A percentile compares a stretch with the other conserved stretches of the same genome.
Evolutionary conservation across 768 basidiomycete species (phyloP).

Genomic region (Pisolithus albus): DNA sequence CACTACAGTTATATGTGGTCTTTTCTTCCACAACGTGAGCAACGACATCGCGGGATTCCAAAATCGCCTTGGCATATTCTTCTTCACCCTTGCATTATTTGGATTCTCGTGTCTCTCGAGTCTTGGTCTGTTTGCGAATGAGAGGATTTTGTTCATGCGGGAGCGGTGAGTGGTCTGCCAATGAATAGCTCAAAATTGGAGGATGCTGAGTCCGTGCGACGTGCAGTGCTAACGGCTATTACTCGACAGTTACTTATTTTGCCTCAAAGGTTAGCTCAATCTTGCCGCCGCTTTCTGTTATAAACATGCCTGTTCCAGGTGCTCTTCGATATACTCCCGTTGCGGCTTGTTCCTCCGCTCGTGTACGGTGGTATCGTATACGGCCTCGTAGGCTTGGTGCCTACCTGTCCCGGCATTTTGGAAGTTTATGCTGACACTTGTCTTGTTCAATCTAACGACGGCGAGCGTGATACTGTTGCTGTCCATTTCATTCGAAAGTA

Average conservation of each 20-base stretch:
- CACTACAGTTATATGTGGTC: conserved; percentile 73
- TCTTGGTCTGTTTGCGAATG: conserved; percentile 88
- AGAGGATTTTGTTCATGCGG: conserved; percentile 96
- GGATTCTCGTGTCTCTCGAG: conserved; percentile 97
- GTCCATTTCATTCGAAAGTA: conserved; percentile 82
- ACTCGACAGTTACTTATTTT: conserved; percentile 95
- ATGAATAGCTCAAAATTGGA: not conserved
- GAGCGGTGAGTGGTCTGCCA: conserved; percentile 57
- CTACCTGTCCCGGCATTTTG: conserved; percentile 85
- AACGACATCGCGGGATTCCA: conserved; percentile 98
- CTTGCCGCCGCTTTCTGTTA: not conserved
- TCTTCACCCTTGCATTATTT: conserved; percentile 94
- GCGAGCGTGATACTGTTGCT: conserved; percentile 87
- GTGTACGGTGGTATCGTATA: conserved; percentile 96
- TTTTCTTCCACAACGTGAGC: conserved; percentile 84
- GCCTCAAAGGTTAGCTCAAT: conserved; percentile 66
- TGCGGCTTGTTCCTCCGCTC: conserved; percentile 91
- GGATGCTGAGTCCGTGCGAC: not conserved
- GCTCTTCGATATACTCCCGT: conserved; percentile 92
- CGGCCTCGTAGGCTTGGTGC: conserved; percentile 89
- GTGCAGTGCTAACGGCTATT: conserved; percentile 89
- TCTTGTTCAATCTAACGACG: conserved; percentile 94
- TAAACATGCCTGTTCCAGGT: conserved; percentile 40
- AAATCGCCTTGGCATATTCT: conserved; percentile 90
- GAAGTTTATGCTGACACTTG: conserved; percentile 96